These are phyloP conservation scores for Xylariaceae sp. DNA, from an alignment of 2,329 filamentous ascomycete species.

Conservation along the genomic window DNA sequence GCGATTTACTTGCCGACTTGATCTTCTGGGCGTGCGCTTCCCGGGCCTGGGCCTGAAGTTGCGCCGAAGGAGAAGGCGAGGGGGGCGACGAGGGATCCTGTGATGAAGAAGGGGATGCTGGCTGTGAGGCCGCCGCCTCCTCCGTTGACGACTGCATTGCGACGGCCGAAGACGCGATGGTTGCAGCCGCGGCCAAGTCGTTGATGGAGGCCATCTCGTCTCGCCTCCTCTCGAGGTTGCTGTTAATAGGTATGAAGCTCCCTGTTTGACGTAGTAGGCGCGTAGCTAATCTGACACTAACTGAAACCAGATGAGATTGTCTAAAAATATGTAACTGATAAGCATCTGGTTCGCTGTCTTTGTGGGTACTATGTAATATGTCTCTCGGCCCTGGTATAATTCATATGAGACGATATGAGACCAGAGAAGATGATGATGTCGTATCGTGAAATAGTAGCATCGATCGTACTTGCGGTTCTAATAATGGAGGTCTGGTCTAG, in stretches of 20 bases:
- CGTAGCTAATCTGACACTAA: constrained; percentile 1
- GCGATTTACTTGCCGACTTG: constrained; percentile 8
- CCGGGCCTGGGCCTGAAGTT: constrained; percentile 17
- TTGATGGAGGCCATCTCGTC: constrained; percentile 42
- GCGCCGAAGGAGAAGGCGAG: constrained; percentile 15
- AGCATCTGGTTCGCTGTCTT: too few species aligned
- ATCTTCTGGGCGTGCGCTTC: constrained; percentile 13
- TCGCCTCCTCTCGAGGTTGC: too few species aligned
- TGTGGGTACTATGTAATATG: too few species aligned
- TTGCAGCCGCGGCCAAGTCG: constrained; percentile 44
- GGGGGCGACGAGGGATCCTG: constrained; percentile 7
- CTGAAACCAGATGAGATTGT: background rate
- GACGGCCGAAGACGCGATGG: constrained; percentile 36
- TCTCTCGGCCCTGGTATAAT: too few species aligned
- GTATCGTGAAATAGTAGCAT: too few species aligned
- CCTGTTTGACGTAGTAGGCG: constrained; percentile 5
- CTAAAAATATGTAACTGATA: too few species aligned
- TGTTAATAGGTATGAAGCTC: too few species aligned
- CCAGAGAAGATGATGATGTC: too few species aligned
- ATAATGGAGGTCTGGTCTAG: too few species aligned
- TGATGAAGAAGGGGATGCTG: constrained; percentile 11
- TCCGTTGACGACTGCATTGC: constrained; percentile 23
- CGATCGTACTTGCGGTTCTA: too few species aligned
- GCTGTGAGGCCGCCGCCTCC: constrained; percentile 11
- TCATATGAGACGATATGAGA: too few species aligned